phyloP scores from a whole-genome alignment of 352 stramenopile genomes.

The Elongisporangium prolatum region DNA sequence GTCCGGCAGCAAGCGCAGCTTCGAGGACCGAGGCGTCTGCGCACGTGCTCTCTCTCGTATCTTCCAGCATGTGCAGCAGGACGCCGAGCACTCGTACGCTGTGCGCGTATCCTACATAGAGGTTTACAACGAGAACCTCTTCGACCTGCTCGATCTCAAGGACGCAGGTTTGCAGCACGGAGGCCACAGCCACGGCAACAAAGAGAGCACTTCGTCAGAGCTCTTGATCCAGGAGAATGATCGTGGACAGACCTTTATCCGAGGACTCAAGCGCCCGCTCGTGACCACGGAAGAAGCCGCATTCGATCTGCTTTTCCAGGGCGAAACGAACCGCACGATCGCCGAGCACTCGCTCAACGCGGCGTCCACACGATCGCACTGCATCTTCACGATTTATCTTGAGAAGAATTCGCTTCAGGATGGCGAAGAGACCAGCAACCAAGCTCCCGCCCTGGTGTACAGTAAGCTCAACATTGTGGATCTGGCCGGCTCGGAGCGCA shows the following conservation, averaged over 20 bases:
- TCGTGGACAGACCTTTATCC: conserved; percentile 64
- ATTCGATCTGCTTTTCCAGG: conserved; percentile 74
- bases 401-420: conserved; percentile 21
- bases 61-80: conserved; percentile 44
- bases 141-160: conserved; percentile 66
- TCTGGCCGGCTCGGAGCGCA: conserved; percentile 91
- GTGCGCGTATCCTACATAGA: conserved; percentile 82
- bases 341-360: conserved; percentile 80
- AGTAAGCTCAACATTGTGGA: conserved; percentile 93
- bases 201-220: conserved; percentile 12
- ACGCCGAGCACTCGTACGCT: conserved; percentile 39
- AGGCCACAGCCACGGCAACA: conserved; percentile 10
- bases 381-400: conserved; percentile 78
- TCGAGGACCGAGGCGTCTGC: conserved; percentile 59
- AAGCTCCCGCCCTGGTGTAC: conserved; percentile 27
- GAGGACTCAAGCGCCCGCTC: conserved; percentile 42
- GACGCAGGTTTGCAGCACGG: conserved; percentile 3
- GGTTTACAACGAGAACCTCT: conserved; percentile 89
- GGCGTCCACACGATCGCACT: conserved; percentile 71
- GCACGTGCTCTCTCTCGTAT: conserved; percentile 49
- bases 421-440: neutral
- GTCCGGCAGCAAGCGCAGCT: conserved; percentile 48
- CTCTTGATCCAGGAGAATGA: conserved; percentile 58
- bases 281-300: conserved; percentile 68
- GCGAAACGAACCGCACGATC: conserved; percentile 73